These are phyloP conservation scores for Dichomitus squalens DNA, from an alignment of 1,284 basidiomycete genomes.

Conservation along the genomic window DNA sequence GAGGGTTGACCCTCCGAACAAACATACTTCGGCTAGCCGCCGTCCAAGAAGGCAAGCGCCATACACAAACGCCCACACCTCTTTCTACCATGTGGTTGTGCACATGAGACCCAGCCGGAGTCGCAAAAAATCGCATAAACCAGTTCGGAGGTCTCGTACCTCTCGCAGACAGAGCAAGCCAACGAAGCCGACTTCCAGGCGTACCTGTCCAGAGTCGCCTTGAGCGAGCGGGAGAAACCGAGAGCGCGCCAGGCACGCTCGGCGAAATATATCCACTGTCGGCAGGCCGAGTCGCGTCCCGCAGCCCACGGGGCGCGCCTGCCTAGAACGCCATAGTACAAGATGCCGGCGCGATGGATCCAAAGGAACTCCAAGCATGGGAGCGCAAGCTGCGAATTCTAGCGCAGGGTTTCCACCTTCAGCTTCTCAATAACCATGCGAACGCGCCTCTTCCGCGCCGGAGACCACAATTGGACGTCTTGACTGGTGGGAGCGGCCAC, in stretches of 20 bases:
- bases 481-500: conserved; percentile 7
- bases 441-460: neutral
- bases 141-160: neutral
- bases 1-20: neutral
- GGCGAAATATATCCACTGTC: conserved; percentile 19
- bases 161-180: neutral
- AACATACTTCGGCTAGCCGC: neutral
- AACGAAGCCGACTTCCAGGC: neutral
- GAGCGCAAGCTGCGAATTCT: conserved; percentile 2
- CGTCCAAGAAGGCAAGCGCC: neutral
- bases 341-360: conserved; percentile 9
- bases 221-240: conserved; percentile 6
- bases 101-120: neutral
- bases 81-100: neutral
- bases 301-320: conserved; percentile 8
- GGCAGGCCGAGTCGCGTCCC: neutral
- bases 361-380: conserved; percentile 1
- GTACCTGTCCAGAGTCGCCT: neutral
- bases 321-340: conserved; percentile 14
- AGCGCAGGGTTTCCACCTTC: neutral
- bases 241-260: conserved; percentile 18
- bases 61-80: neutral
- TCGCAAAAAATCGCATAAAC: neutral
- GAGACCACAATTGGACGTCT: neutral
- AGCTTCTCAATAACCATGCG: conserved; percentile 1